phyloP scores from a whole-genome alignment of 2,329 filamentous ascomycete genomes.

The Colletotrichum spinosum region DNA sequence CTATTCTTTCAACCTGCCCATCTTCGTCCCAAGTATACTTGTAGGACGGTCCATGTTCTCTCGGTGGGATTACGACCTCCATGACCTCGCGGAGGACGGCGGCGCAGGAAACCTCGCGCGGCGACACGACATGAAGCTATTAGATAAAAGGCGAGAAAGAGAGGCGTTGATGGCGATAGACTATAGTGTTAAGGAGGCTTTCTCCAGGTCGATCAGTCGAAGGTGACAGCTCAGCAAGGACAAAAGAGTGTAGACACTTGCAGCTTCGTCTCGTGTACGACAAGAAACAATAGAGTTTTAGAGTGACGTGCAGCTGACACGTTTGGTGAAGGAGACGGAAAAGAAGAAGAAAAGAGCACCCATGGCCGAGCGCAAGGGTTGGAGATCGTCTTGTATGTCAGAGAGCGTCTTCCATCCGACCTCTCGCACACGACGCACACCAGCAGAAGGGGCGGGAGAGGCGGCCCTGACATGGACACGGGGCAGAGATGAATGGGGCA shows the following conservation, averaged over 20 bases:
- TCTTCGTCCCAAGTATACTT: constrained; percentile 38
- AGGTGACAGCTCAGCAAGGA: constrained; percentile 6
- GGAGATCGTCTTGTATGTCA: constrained; percentile 32
- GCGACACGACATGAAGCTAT: constrained; percentile 33
- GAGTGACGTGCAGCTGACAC: constrained; percentile 37
- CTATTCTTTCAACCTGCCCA: constrained; percentile 36
- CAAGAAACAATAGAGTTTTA: constrained; percentile 33
- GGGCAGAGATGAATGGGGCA: constrained; percentile 5
- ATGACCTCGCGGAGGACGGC: constrained; percentile 34
- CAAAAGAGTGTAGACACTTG: constrained; percentile 32
- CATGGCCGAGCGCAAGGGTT: constrained; percentile 32
- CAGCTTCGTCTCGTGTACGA: constrained; percentile 30
- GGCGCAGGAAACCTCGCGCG: constrained; percentile 21
- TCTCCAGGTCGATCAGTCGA: constrained; percentile 12
- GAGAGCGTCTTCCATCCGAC: constrained; percentile 20
- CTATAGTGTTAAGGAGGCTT: constrained; percentile 18
- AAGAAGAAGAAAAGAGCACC: constrained; percentile 17
- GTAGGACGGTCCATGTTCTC: constrained; percentile 37
- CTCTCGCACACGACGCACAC: constrained; percentile 11
- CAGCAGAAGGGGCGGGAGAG: constrained; percentile 24
- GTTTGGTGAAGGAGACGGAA: constrained; percentile 35
- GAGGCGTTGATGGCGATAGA: constrained; percentile 10
- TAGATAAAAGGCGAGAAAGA: background rate
- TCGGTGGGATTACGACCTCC: constrained; percentile 38
- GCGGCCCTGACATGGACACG: constrained; percentile 29